Conservation (phyloP, 2,329 filamentous ascomycete species). For the Trichoderma atroviride region DNA sequence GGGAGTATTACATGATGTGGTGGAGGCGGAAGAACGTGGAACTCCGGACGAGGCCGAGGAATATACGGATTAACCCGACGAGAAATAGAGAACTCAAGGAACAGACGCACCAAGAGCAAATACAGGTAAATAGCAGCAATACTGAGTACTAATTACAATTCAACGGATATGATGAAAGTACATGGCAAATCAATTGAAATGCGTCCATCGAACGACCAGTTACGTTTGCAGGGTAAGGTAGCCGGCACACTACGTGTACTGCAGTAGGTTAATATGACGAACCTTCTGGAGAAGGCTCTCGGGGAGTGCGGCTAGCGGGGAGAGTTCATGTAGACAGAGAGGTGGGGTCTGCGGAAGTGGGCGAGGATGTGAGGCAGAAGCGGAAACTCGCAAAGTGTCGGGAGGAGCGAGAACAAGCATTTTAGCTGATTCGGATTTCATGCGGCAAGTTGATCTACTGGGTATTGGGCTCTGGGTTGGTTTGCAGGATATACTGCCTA, state of each 20-base stretch:
- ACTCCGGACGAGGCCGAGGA: background rate
- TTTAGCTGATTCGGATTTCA: background rate
- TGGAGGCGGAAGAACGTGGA: background rate
- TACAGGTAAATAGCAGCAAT: background rate
- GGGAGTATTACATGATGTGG: background rate
- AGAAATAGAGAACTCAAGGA: background rate
- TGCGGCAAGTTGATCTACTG: background rate
- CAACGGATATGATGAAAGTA: background rate
- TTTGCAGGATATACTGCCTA: background rate
- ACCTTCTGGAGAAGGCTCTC: background rate
- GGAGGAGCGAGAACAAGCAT: background rate
- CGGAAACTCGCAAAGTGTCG: conserved; percentile 8
- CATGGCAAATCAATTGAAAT: background rate
- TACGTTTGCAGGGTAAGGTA: background rate
- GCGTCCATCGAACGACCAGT: background rate
- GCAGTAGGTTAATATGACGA: background rate
- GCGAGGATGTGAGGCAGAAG: background rate
- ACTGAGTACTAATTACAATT: background rate
- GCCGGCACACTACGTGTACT: background rate
- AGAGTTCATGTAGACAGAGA: background rate
- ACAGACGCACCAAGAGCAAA: background rate
- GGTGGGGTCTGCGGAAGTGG: background rate
- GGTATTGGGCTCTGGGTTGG: background rate
- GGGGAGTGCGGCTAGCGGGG: background rate
- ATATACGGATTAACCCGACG: background rate